These are phyloP conservation scores for Leccinum aurantiacum DNA, from an alignment of 768 basidiomycete species.

Conservation along the genomic window DNA sequence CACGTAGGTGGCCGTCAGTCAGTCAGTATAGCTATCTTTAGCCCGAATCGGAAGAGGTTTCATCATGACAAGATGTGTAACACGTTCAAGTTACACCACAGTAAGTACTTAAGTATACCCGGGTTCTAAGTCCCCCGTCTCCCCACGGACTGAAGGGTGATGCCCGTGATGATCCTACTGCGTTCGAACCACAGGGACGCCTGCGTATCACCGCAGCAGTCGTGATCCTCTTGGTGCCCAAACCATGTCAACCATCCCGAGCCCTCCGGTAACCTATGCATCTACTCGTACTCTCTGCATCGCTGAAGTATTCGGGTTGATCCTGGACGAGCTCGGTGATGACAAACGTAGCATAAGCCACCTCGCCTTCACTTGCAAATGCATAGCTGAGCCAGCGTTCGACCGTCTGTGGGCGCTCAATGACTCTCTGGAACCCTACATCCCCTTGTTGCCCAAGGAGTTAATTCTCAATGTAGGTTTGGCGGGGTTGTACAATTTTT, in stretches of 20 bases:
- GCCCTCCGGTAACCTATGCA: background rate
- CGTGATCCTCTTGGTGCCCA: background rate
- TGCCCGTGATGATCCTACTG: background rate
- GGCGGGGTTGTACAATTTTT: background rate
- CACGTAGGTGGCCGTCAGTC: background rate
- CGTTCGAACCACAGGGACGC: background rate
- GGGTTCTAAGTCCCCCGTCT: background rate
- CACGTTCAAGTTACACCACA: too few species aligned
- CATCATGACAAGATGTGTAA: too few species aligned
- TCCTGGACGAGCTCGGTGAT: slow-evolving; percentile 21
- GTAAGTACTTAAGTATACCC: background rate
- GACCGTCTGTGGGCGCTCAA: slow-evolving; percentile 28
- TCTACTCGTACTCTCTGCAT: slow-evolving; percentile 16
- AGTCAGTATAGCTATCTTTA: background rate
- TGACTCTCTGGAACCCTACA: slow-evolving; percentile 26
- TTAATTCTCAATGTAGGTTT: slow-evolving; percentile 22
- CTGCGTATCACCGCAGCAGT: background rate
- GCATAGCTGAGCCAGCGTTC: slow-evolving; percentile 19
- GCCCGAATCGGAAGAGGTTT: background rate
- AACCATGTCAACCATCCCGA: slow-evolving; percentile 5
- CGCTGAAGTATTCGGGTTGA: slow-evolving; percentile 23
- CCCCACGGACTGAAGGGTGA: too few species aligned
- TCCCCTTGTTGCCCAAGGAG: slow-evolving; percentile 22
- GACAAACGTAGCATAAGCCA: slow-evolving; percentile 18
- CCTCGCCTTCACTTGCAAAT: slow-evolving; percentile 25